A percentile compares a stretch with the other conserved stretches of the same genome.
Evolutionary conservation across 306 rosid genomes (phyloP).

Genomic region (Vicia sativa): DNA sequence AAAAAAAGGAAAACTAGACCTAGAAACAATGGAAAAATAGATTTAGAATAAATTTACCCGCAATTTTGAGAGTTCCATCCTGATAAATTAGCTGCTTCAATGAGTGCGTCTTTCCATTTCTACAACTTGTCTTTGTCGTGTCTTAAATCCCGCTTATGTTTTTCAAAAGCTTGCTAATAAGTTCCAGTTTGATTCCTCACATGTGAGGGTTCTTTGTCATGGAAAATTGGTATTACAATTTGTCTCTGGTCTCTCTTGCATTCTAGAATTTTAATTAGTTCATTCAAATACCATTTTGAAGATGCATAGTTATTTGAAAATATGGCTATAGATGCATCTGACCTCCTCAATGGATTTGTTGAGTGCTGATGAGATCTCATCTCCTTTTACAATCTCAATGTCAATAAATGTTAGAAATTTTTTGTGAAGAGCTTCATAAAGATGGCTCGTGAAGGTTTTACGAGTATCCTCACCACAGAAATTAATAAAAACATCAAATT

Average conservation of each 20-base stretch:
- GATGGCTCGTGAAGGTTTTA: constrained; percentile 4
- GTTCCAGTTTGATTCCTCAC: constrained; percentile 22
- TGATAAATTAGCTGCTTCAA: constrained; percentile 16
- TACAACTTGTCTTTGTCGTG: neutral
- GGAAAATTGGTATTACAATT: constrained; percentile 24
- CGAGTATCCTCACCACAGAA: constrained; percentile 21
- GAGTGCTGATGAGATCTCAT: constrained; percentile 4
- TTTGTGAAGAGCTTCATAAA: constrained; percentile 16
- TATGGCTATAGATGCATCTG: constrained; percentile 1
- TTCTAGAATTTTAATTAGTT: constrained; percentile 9
- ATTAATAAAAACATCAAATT: constrained; percentile 21
- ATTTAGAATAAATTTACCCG: neutral
- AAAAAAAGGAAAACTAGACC: no score
- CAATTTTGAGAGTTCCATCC: constrained; percentile 1
- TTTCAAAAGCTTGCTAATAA: neutral
- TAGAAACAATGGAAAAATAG: no score
- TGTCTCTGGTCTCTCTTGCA: constrained; percentile 2
- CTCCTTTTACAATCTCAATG: constrained; percentile 1
- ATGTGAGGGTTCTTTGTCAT: constrained; percentile 17
- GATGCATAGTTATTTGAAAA: constrained; percentile 23
- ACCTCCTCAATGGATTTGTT: constrained; percentile 13
- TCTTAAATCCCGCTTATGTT: neutral
- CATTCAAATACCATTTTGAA: constrained; percentile 29
- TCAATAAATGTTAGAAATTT: neutral
- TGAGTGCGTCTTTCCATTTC: constrained; percentile 27